Base-by-base conservation (phyloP, 305 asterid genomes). In the Solanum hybrid region DNA sequence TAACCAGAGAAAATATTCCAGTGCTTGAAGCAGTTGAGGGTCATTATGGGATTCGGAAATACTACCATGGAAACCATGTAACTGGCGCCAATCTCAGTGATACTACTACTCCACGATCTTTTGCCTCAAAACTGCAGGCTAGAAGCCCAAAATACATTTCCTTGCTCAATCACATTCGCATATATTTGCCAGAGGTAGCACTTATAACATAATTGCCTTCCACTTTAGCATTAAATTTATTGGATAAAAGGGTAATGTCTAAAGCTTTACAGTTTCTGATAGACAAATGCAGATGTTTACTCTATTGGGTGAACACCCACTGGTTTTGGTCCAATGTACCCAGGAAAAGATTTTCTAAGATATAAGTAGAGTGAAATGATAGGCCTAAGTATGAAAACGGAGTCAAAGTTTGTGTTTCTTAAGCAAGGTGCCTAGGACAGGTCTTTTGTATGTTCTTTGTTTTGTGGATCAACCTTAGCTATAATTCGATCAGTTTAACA, bases 11-110 rank as follows among this genome's bases (percentile, higher is more conserved):
- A 92, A 96, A 96, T 86, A 95, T 96, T 46, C 98, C 97, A 31
- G 98, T 96, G 92, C 98, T 96, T 93, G 98, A 95, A 92, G 97
- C 96, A 90, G 96, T 96, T 89, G 98, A 96, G 93, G 95, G 89
- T 90, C 98, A 95, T 91, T 39, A 92, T 91, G 96, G 93, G 33
- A 94, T 96, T 90, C 94, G 98, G 88, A 94, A 94, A 91, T 95
- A 95, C 93, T 95, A 95, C 94, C 97, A 95, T 92, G 98, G 98
- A 83, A 94, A 94, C 92, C 97, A 96, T 91, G 90, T 94, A 75
- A 90, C 94, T 2, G 98, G 98, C 71, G 95, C 98, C 80, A 95
- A 95, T 93, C 97, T 96, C 82, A 95, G 96, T 90, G 95, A 94
- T 89, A 95, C 93, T 90, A 95, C 94, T 86, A 94, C 96, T 83